These are phyloP conservation scores for Huntiella bhutanensis DNA, from an alignment of 2,329 filamentous ascomycete species.

Conservation along the genomic window DNA sequence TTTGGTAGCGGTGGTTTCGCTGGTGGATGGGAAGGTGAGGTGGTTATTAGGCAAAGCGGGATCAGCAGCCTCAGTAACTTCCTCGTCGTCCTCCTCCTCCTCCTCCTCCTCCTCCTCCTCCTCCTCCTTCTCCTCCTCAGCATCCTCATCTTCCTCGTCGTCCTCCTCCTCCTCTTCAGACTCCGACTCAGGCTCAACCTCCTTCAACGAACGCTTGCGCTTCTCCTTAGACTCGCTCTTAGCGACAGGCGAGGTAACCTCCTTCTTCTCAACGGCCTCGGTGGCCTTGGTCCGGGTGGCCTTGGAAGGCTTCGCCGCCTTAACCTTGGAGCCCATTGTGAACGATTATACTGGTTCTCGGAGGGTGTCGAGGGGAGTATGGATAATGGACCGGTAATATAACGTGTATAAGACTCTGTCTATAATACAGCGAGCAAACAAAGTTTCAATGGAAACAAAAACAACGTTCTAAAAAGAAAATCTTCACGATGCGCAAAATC, in stretches of 20 bases:
- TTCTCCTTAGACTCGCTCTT: slow-evolving; percentile 18
- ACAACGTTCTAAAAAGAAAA: slow-evolving; percentile 6
- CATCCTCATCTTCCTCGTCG: slow-evolving; percentile 12
- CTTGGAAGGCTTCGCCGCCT: slow-evolving; percentile 16
- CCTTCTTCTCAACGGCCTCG: slow-evolving; percentile 13
- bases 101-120: slow-evolving; percentile 12
- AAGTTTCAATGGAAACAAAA: slow-evolving; percentile 1
- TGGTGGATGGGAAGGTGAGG: slow-evolving; percentile 34
- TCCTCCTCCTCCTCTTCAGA: slow-evolving; percentile 13
- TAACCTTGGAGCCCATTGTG: slow-evolving; percentile 13
- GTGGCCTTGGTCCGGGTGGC: slow-evolving; percentile 18
- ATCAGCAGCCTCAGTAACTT: slow-evolving; percentile 10
- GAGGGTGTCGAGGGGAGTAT: not conserved
- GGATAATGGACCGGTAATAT: slow-evolving; percentile 2
- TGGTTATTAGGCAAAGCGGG: slow-evolving; percentile 21
- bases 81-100: slow-evolving; percentile 6
- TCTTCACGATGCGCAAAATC: not conserved
- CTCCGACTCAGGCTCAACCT: slow-evolving; percentile 13
- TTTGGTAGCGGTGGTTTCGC: slow-evolving; percentile 43
- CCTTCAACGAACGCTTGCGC: slow-evolving; percentile 15
- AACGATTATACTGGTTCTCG: slow-evolving; percentile 9
- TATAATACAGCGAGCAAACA: not conserved
- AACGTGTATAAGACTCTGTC: not conserved
- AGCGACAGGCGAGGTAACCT: slow-evolving; percentile 12
- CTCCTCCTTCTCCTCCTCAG: slow-evolving; percentile 13